Evolutionary conservation across 768 basidiomycete species (phyloP).

Genomic region (Hygrophorus russula): DNA sequence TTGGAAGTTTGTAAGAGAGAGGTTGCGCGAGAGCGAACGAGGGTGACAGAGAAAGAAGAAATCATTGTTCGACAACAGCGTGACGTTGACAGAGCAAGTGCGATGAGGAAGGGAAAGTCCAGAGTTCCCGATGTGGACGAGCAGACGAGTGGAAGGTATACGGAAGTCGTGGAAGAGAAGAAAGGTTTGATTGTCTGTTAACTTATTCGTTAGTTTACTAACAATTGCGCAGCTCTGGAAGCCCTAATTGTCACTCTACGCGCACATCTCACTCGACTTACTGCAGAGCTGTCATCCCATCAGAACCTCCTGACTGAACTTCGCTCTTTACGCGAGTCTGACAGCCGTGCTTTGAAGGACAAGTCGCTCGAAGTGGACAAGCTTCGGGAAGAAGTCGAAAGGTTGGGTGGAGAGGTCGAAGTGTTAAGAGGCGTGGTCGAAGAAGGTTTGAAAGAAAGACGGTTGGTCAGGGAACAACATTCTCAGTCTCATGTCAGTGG

Average conservation of each 20-base stretch:
- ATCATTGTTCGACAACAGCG: conserved; percentile 24
- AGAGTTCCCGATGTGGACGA: conserved; percentile 12
- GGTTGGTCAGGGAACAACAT: conserved; percentile 36
- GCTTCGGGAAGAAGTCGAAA: conserved; percentile 67
- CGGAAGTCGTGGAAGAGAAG: conserved; percentile 78
- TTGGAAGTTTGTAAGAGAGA: conserved; percentile 78
- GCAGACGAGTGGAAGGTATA: conserved; percentile 42
- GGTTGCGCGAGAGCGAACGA: conserved; percentile 62
- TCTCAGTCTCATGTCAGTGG: conserved; percentile 1
- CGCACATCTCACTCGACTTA: conserved; percentile 65
- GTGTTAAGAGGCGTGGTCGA: conserved; percentile 82
- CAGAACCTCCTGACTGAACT: conserved; percentile 59
- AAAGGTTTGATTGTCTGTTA: conserved; percentile 46
- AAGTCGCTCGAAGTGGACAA: conserved; percentile 58
- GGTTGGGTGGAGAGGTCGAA: conserved; percentile 76
- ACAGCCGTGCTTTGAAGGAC: conserved; percentile 41
- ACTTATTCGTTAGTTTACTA: not conserved
- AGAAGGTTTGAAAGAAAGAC: conserved; percentile 69
- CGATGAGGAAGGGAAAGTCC: conserved; percentile 28
- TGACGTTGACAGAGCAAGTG: conserved; percentile 15
- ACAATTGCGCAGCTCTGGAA: conserved; percentile 53
- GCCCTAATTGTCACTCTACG: conserved; percentile 65
- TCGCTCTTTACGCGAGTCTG: conserved; percentile 49
- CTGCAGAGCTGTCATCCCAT: conserved; percentile 69
- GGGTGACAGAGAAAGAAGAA: conserved; percentile 48